Evolutionary conservation across 2,329 filamentous ascomycete genomes (phyloP), one percentile per base, ranked within the genome.

Genomic region (Botrytis galanthina): DNA sequence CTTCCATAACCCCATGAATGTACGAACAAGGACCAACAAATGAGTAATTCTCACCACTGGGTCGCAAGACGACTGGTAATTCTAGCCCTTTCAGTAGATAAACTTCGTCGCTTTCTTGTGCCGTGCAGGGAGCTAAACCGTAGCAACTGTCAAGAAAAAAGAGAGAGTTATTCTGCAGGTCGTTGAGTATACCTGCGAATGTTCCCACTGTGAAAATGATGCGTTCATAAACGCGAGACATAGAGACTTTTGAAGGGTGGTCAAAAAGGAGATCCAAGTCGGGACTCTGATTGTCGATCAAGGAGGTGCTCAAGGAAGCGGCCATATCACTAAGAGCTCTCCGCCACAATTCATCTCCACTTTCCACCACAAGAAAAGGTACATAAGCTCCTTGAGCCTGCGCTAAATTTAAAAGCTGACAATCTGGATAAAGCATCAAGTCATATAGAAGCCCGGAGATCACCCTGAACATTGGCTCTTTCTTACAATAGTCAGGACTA

Each of bases 291-390:
- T 12, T 12, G 10, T 51, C 10, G 3, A 14, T 12, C 48, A 6
- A 51, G 12, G 5, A 5, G 10, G 1, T 51, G 2, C 26, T 1
- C 22, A 51, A n/a, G 10, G 7, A 14, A n/a, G 4, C 1, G 10
- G 0, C 10, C 0, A 51, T 5, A 4, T 51, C 10, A 3, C 0
- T 0, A n/a, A n/a, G 1, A 51, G 4, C 4, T 4, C n/a, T n/a
- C 0, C 1, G 0, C n/a, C 2, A 26, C 22, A 0, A 0, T 14
- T 14, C 26, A 14, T 3, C 26, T 3, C 48, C 10, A 51, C 1
- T 26, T 51, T n/a, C 26, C 26, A 14, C 26, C 10, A 14, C 4
- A 10, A 51, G 22, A n/a, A 51, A 3, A 6, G 14, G 10, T 14
- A n/a, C 48, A 7, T 51, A 1, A 14, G 48, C 10, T 51, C 7